Evolutionary conservation across 306 rosid species (phyloP).

Genomic region (Cicer yamashitae): DNA sequence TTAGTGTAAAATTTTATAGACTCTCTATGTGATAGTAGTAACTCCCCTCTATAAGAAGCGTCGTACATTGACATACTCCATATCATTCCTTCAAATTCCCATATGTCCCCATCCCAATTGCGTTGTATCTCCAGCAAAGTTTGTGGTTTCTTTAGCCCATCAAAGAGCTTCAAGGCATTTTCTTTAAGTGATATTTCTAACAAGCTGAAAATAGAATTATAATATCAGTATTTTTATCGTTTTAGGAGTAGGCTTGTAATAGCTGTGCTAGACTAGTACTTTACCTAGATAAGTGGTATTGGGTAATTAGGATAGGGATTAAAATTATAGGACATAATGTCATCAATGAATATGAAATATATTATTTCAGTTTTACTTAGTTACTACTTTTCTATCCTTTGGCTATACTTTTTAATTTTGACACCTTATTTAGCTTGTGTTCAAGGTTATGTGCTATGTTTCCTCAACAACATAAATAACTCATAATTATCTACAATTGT

Average conservation of each 20-base stretch:
- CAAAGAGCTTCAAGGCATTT: conserved; percentile 15
- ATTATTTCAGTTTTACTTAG: neutral
- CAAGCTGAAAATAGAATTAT: conserved; percentile 3
- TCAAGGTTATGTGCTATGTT: neutral
- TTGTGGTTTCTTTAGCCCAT: neutral
- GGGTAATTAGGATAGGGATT: conserved; percentile 1
- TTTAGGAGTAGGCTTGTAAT: conserved; percentile 25
- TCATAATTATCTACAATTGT: neutral
- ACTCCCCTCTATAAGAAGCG: neutral
- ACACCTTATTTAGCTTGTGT: conserved; percentile 5
- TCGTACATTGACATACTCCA: neutral
- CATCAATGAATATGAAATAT: neutral
- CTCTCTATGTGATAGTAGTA: too few species aligned
- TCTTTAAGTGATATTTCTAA: neutral
- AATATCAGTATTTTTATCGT: neutral
- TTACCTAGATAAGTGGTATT: conserved; percentile 12
- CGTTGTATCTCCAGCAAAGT: conserved; percentile 10
- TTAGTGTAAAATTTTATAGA: too few species aligned
- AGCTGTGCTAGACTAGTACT: neutral
- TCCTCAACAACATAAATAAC: neutral
- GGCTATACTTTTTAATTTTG: conserved; percentile 13
- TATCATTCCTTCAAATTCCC: conserved; percentile 10
- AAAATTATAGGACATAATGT: neutral
- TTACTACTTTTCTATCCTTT: conserved; percentile 21
- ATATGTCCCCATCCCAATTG: neutral